phyloP scores from a whole-genome alignment of 2,329 filamentous ascomycete species.

The Pestalotiopsis sp. region DNA sequence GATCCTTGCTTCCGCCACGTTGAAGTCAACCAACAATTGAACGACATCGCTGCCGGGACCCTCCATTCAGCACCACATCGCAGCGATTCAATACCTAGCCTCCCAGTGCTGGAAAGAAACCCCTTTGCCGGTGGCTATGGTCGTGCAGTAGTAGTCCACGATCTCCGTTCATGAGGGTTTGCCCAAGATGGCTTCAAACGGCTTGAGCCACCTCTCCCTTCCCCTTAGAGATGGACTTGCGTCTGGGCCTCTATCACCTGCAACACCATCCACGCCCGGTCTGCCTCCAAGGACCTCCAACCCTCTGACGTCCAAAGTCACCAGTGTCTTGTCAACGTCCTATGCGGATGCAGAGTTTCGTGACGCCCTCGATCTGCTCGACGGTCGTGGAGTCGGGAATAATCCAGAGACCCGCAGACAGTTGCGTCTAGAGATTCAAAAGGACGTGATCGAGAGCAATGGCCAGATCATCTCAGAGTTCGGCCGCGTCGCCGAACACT shows the following conservation, averaged over 20 bases:
- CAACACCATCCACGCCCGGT: conserved; percentile 29
- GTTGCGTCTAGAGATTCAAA: conserved; percentile 81
- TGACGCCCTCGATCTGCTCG: conserved; percentile 78
- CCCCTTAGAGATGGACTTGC: conserved; percentile 28
- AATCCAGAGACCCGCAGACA: conserved; percentile 78
- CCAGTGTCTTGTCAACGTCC: conserved; percentile 84
- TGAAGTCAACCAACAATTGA: too few relatives aligned
- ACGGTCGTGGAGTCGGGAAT: conserved; percentile 72
- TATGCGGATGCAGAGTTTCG: conserved; percentile 92
- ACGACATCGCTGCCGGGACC: too few relatives aligned
- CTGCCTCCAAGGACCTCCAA: conserved; percentile 49
- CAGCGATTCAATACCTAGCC: too few relatives aligned
- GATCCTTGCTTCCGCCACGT: too few relatives aligned
- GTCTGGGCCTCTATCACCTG: conserved; percentile 33
- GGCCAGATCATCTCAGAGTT: conserved; percentile 87
- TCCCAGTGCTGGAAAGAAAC: too few relatives aligned
- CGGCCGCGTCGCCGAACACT: conserved; percentile 88
- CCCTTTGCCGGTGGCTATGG: not conserved
- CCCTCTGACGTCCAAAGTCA: conserved; percentile 80
- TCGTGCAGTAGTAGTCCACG: not conserved
- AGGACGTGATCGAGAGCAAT: conserved; percentile 92
- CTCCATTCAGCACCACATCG: too few relatives aligned
- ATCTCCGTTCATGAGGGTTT: conserved; percentile 1
- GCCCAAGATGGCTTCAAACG: conserved; percentile 32
- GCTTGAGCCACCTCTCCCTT: conserved; percentile 26